phyloP scores from a whole-genome alignment of 1,139 yeast genomes.

The Protomyces pachydermus region DNA sequence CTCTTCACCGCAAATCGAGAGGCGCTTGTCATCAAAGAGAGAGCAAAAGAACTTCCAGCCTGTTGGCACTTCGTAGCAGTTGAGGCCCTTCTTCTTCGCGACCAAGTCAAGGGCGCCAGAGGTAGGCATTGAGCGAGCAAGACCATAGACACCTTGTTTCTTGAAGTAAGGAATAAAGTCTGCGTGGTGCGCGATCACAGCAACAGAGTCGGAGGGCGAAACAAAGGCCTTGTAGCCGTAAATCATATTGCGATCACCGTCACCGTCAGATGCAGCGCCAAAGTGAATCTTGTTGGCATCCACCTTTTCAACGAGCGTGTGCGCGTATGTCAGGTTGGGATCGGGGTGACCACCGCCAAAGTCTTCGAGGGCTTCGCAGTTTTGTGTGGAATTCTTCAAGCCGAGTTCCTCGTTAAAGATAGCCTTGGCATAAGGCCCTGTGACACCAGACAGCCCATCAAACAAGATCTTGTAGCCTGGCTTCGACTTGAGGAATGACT shows the following conservation, averaged over 20 bases:
- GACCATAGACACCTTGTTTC: constrained; percentile 79
- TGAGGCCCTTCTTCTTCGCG: constrained; percentile 68
- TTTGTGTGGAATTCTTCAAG: constrained; percentile 65
- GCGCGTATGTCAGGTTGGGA: constrained; percentile 93
- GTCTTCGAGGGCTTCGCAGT: constrained; percentile 73
- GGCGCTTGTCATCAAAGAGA: constrained; percentile 81
- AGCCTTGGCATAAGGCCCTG: constrained; percentile 91
- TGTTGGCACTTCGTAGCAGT: constrained; percentile 92
- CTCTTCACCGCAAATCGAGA: constrained; percentile 97
- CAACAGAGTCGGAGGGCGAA: constrained; percentile 97
- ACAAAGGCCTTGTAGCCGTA: constrained; percentile 94
- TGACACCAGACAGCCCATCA: constrained; percentile 90
- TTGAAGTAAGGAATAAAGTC: constrained; percentile 80
- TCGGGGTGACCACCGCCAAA: constrained; percentile 98
- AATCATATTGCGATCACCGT: constrained; percentile 98
- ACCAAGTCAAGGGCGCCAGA: constrained; percentile 90
- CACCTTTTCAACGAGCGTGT: constrained; percentile 75
- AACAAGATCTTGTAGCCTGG: constrained; percentile 68
- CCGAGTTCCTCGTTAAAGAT: constrained; percentile 83
- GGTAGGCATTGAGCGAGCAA: constrained; percentile 99
- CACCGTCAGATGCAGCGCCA: constrained; percentile 99
- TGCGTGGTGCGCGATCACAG: constrained; percentile 88
- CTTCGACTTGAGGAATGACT: constrained; percentile 55
- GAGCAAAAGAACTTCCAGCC: constrained; percentile 99
- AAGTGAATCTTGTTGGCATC: constrained; percentile 76